A percentile compares a stretch with the other conserved stretches of the same genome.
Evolutionary conservation across 352 stramenopile species (phyloP).

Genomic region (Globisporangium spinosum): DNA sequence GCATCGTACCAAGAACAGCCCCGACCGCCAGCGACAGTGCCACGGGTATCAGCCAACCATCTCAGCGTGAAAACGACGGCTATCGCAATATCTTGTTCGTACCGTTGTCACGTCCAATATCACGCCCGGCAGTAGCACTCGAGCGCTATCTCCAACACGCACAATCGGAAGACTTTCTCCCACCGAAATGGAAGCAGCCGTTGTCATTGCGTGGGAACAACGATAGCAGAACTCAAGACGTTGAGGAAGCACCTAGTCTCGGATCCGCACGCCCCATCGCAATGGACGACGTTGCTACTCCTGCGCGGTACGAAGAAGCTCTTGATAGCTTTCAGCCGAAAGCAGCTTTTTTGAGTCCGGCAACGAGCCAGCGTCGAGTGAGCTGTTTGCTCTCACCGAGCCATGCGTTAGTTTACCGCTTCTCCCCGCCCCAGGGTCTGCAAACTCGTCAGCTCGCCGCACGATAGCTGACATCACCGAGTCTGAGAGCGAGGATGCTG

Average conservation of each 20-base stretch:
- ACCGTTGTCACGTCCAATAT: not conserved
- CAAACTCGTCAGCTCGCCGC: not conserved
- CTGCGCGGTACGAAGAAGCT: not conserved
- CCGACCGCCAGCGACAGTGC: not conserved
- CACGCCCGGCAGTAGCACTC: slow-evolving; percentile 4
- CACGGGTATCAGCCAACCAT: not conserved
- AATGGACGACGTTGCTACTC: not conserved
- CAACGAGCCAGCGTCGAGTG: not conserved
- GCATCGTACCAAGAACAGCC: slow-evolving; percentile 6
- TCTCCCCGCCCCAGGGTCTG: not conserved
- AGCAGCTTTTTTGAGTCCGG: not conserved
- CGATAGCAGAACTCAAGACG: not conserved
- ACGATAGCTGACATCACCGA: not conserved
- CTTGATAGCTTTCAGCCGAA: not conserved
- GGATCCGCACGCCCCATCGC: not conserved
- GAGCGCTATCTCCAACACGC: slow-evolving; percentile 7
- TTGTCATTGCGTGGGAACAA: not conserved
- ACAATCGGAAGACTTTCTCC: slow-evolving; percentile 1
- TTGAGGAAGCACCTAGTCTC: no score
- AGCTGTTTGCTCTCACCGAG: slow-evolving; percentile 9
- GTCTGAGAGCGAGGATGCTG: not conserved
- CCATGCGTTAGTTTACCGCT: not conserved
- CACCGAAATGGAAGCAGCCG: not conserved
- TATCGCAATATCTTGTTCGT: slow-evolving; percentile 9
- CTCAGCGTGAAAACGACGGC: not conserved